Percentiles rank a stretch among this genome's conserved stretches.
phyloP scores from a whole-genome alignment of 805 yeast species.

The Teunomyces lycoperdinae region DNA sequence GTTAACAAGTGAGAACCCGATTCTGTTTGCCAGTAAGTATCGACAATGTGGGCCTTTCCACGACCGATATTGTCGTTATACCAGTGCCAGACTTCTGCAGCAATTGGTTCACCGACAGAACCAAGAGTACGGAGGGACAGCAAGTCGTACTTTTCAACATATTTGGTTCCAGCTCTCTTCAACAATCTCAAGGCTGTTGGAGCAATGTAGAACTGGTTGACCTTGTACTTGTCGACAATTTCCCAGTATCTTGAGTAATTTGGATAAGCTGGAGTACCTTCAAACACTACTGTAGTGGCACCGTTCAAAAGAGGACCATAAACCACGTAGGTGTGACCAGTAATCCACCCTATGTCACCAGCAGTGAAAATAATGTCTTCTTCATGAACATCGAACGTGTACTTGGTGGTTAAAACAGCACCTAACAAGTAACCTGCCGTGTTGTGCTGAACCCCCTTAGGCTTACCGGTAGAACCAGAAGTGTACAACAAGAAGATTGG shows the following conservation, averaged over 20 bases:
- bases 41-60: slow-evolving; percentile 83
- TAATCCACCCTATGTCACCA: slow-evolving; percentile 99
- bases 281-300: slow-evolving; percentile 89
- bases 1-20: slow-evolving; percentile 94
- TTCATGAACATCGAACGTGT: slow-evolving; percentile 88
- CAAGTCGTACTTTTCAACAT: slow-evolving; percentile 76
- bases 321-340: slow-evolving; percentile 94
- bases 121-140: slow-evolving; percentile 89
- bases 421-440: slow-evolving; percentile 95
- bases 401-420: slow-evolving; percentile 86
- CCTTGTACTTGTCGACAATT: slow-evolving; percentile 86
- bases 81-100: slow-evolving; percentile 99
- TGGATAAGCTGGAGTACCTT: slow-evolving; percentile 97
- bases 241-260: slow-evolving; percentile 95
- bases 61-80: slow-evolving; percentile 90
- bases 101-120: slow-evolving; percentile 98
- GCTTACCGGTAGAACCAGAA: slow-evolving; percentile 97
- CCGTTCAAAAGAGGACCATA: slow-evolving; percentile 90
- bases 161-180: slow-evolving; percentile 82
- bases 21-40: slow-evolving; percentile 99
- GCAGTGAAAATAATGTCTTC: slow-evolving; percentile 92
- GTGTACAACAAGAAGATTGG: slow-evolving; percentile 94
- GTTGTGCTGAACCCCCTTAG: slow-evolving; percentile 95
- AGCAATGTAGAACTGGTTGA: slow-evolving; percentile 95
- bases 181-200: slow-evolving; percentile 96